Evolutionary conservation across 768 basidiomycete genomes (phyloP), one percentile per base, ranked within the genome.

Genomic region (Cubamyces lactineus): DNA sequence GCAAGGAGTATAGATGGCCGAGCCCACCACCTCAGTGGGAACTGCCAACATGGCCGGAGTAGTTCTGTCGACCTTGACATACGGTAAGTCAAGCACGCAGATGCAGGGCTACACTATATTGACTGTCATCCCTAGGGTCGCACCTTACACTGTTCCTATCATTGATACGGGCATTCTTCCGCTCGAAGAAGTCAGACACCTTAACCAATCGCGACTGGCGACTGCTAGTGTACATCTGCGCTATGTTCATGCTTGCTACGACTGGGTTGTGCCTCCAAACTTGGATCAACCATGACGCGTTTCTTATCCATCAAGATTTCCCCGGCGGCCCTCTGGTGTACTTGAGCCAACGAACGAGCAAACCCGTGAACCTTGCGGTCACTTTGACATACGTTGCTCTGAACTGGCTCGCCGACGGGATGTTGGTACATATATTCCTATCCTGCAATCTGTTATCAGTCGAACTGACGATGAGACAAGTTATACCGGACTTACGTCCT

Each of bases 401-500:
- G 46, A 75, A 69, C 54, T 74, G 73, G 74, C 53, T 70, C 1
- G 62, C 67, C 12, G 74, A 75, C 42, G 70, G 67, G 16, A 52
- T 74, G 28, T 38, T 75, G 53, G 74, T 74, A 41, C n/a, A 58
- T 53, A n/a, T 9, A 19, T n/a, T 9, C 9, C 17, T 1, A 23
- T 8, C 16, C 3, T 21, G 17, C 41, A 43, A 4, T 19, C 9
- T 7, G 3, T 26, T 15, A 16, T 3, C 21, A 17, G 11, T 34
- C 2, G 7, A 3, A 62, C 41, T 61, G n/a, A 59, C 53, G n/a
- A 2, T 12, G 0, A 24, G 15, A 16, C 2, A 19, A 70, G 69
- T 41, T 68, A 15, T 65, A 65, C 19, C 54, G 69, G 28, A 59
- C 59, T 19, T 65, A 63, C 40, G 53, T 59, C 2, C 21, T 68